These are phyloP conservation scores for Cephalotrichum gorgonifer DNA, from an alignment of 2,329 filamentous ascomycete species.

Conservation along the genomic window DNA sequence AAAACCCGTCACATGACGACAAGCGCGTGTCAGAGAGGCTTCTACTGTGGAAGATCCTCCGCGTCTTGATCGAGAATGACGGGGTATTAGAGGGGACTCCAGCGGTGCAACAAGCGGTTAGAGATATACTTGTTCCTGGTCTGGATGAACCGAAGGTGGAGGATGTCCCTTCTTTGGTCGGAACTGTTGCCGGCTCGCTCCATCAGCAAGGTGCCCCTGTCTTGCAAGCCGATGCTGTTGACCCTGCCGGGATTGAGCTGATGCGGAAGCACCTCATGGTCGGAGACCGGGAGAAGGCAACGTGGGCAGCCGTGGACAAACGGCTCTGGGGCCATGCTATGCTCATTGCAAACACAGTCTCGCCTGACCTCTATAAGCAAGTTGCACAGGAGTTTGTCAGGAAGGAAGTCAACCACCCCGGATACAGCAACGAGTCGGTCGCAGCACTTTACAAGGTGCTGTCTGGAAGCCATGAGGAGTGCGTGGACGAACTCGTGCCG, in stretches of 20 bases:
- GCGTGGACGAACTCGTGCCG: conserved; percentile 89
- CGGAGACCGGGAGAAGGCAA: conserved; percentile 81
- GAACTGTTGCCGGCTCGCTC: neutral
- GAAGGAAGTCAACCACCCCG: conserved; percentile 78
- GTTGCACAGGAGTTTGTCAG: conserved; percentile 92
- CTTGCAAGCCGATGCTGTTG: conserved; percentile 54
- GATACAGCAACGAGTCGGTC: conserved; percentile 74
- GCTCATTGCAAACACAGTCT: conserved; percentile 71
- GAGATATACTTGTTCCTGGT: conserved; percentile 60
- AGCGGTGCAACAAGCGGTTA: conserved; percentile 63
- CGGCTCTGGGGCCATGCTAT: conserved; percentile 94
- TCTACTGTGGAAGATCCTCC: conserved; percentile 78
- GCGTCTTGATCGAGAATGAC: conserved; percentile 76
- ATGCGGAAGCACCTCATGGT: conserved; percentile 64
- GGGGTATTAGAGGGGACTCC: conserved; percentile 66
- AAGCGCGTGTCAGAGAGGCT: conserved; percentile 72
- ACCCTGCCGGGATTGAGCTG: conserved; percentile 58
- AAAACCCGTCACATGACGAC: conserved; percentile 44
- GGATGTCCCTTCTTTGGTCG: neutral
- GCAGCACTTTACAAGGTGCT: conserved; percentile 90
- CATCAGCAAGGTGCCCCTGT: conserved; percentile 9
- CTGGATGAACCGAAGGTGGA: conserved; percentile 18
- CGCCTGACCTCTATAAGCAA: conserved; percentile 78
- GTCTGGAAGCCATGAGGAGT: conserved; percentile 88
- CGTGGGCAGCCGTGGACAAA: conserved; percentile 89